These are phyloP conservation scores for Aspergillus arachidicola DNA, from an alignment of 2,329 filamentous ascomycete genomes.

Conservation along the genomic window DNA sequence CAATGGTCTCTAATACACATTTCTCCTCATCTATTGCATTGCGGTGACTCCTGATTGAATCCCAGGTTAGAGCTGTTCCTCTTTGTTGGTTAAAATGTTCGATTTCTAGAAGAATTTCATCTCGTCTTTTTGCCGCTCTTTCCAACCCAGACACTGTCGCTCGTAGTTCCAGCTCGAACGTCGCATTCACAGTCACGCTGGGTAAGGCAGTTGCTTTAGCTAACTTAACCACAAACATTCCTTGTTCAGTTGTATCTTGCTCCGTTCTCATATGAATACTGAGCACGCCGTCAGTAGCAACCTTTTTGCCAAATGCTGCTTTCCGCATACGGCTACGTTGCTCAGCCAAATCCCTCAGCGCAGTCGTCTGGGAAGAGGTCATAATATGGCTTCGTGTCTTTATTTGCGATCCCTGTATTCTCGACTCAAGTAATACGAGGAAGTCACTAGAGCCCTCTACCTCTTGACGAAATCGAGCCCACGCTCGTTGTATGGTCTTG, in stretches of 20 bases:
- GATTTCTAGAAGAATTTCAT: background rate
- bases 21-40: background rate
- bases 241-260: background rate
- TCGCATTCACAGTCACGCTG: background rate
- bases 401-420: background rate
- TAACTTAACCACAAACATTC: background rate
- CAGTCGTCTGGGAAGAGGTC: background rate
- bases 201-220: background rate
- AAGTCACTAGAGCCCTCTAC: background rate
- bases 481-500: background rate
- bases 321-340: background rate
- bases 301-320: background rate
- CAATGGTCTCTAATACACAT: background rate
- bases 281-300: background rate
- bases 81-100: background rate
- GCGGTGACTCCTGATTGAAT: background rate
- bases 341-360: background rate
- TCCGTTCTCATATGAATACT: background rate
- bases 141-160: background rate
- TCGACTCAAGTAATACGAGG: background rate
- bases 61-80: background rate
- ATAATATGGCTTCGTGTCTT: background rate
- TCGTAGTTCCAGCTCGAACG: background rate
- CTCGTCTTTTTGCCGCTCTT: background rate
- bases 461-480: background rate